Base-by-base conservation (phyloP, 129 eudicot species). In the Escallonia herrerae region DNA sequence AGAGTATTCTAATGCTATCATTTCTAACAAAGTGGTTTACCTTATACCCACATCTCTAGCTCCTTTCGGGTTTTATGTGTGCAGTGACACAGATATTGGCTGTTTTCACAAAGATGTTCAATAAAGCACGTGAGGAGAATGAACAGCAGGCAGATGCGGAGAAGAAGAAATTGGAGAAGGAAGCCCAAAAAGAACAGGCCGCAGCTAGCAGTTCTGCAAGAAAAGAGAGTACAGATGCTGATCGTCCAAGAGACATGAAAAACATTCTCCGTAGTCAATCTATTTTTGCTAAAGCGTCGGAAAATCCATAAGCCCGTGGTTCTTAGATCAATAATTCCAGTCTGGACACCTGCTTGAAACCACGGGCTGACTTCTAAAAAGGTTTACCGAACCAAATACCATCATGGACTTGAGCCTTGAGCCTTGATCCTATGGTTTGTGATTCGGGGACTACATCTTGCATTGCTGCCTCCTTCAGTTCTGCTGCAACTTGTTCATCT, bases 81-180 rank as follows among this genome's bases (percentile, higher is more conserved):
- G 87, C 90, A 94, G 99, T 94, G 65, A 94, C 97, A 44, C 97
- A 94, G 78, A 86, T 81, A 4, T 69, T 94, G 69, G 87, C 70
- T 5, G 93, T 94, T 49, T 94, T 94, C 75, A 87, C 84, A 6
- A 94, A 84, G 76, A 77, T 84, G 93, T 94, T 94, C 72, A 86
- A 89, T 55, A 94, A 94, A 77, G 76, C 99, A 13, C 93, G 87
- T 11, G 99, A 86, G 4, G 99, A 94, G 78, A 86, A 94, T 60
- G 83, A 51, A 74, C 96, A 93, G 68, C 77, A 54, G 70, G 99
- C 95, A 53, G 99, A 94, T 7, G 97, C 93, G 1, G 99, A 89
- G 72, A 94, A 81, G 86, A 94, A 89, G 85, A 94, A 84, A 73
- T 22, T 89, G 82, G 93, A 94, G 71, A 94, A 94, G 77, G 99